A percentile compares a stretch with the other conserved stretches of the same genome.
These are phyloP conservation scores for Ophiostoma pallidulum DNA, from an alignment of 2,329 filamentous ascomycete genomes.

Conservation along the genomic window DNA sequence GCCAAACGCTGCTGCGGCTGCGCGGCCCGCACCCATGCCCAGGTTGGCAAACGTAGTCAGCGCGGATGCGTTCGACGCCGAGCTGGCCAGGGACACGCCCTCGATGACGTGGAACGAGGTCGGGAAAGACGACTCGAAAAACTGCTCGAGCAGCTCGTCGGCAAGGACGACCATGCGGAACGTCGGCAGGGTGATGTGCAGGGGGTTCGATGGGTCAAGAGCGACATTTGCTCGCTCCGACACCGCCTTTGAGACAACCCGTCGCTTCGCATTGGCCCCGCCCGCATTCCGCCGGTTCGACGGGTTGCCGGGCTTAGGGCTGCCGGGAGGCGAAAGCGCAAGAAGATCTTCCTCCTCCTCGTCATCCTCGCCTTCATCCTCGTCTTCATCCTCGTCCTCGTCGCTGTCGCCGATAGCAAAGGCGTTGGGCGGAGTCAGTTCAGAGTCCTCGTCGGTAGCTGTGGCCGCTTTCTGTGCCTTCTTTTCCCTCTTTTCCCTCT, in stretches of 20 bases:
- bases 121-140: conserved; percentile 94
- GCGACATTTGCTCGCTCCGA: conserved; percentile 74
- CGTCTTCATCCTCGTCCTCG: conserved; percentile 39
- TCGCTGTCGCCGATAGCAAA: conserved; percentile 72
- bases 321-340: conserved; percentile 39
- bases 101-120: conserved; percentile 85
- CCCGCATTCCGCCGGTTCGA: not conserved
- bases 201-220: conserved; percentile 81
- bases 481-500: not conserved
- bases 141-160: conserved; percentile 89
- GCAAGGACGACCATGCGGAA: conserved; percentile 98
- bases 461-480: conserved; percentile 2
- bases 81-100: conserved; percentile 28
- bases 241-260: conserved; percentile 49
- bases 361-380: conserved; percentile 55
- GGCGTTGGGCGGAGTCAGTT: conserved; percentile 33
- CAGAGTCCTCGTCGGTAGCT: conserved; percentile 20
- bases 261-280: conserved; percentile 27
- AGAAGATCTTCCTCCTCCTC: conserved; percentile 50
- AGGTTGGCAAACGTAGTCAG: conserved; percentile 80
- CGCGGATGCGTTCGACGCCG: conserved; percentile 49
- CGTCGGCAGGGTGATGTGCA: conserved; percentile 92
- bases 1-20: conserved; percentile 32
- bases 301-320: conserved; percentile 34
- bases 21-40: conserved; percentile 27